Percentiles rank a stretch among this genome's conserved stretches.
Conservation (phyloP, 1,139 yeast genomes). For the Candida glucosophila region DNA sequence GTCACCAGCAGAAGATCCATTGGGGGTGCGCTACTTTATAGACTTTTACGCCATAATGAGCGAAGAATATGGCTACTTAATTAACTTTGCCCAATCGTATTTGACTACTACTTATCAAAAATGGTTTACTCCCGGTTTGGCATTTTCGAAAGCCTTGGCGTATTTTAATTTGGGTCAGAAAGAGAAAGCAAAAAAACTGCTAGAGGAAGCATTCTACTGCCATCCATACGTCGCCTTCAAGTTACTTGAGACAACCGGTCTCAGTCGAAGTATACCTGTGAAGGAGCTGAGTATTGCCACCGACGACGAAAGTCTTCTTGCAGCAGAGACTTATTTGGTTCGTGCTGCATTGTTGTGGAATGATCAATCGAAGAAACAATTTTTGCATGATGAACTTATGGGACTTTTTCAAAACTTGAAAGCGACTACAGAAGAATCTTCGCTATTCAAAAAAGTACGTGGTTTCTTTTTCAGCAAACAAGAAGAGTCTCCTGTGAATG, state of each 20-base stretch:
- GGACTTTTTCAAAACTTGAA: constrained; percentile 18
- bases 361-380: constrained; percentile 33
- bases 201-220: constrained; percentile 41
- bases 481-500: constrained; percentile 9
- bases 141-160: constrained; percentile 62
- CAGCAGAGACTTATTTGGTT: constrained; percentile 44
- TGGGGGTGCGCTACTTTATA: constrained; percentile 75
- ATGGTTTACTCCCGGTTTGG: constrained; percentile 72
- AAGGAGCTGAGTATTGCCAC: constrained; percentile 15
- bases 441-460: constrained; percentile 6
- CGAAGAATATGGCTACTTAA: constrained; percentile 55
- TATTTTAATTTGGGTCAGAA: constrained; percentile 30
- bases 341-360: constrained; percentile 46
- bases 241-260: constrained; percentile 36
- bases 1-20: constrained; percentile 74
- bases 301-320: constrained; percentile 20
- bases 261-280: constrained; percentile 12
- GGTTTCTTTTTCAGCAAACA: constrained; percentile 8
- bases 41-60: constrained; percentile 71
- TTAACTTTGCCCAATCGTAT: constrained; percentile 47
- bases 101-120: constrained; percentile 47
- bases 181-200: constrained; percentile 36
- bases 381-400: constrained; percentile 38
- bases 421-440: constrained; percentile 6
- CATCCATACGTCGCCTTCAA: constrained; percentile 56